These are phyloP conservation scores for Phytophthora brassicae DNA, from an alignment of 352 stramenopile species.

Conservation along the genomic window DNA sequence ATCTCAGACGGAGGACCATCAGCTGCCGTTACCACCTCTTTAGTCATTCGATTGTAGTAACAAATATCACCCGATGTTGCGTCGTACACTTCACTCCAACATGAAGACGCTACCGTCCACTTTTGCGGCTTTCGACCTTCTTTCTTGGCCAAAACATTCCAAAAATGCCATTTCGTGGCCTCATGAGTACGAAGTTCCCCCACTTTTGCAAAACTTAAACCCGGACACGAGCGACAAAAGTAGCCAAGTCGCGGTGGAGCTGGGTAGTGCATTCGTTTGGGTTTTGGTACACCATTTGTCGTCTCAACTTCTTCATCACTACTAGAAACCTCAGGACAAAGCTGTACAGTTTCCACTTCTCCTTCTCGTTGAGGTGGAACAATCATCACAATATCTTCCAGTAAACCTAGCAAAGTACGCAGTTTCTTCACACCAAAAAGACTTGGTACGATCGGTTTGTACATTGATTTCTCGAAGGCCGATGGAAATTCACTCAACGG, in stretches of 20 bases:
- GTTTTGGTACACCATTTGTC: constrained; percentile 15
- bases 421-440: constrained; percentile 81
- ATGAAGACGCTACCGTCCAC: constrained; percentile 64
- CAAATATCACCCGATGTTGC: constrained; percentile 57
- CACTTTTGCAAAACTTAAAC: constrained; percentile 64
- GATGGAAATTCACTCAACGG: constrained; percentile 49
- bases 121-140: constrained; percentile 39
- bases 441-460: constrained; percentile 58
- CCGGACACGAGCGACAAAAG: constrained; percentile 65
- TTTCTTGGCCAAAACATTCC: constrained; percentile 54
- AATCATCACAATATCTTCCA: constrained; percentile 59
- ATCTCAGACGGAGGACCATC: constrained; percentile 59
- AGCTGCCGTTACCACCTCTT: constrained; percentile 51
- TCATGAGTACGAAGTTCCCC: constrained; percentile 63
- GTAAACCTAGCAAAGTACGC: constrained; percentile 53
- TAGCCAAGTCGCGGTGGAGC: constrained; percentile 48
- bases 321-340: constrained; percentile 37
- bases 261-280: constrained; percentile 27
- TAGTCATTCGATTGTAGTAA: constrained; percentile 76
- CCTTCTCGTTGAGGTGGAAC: constrained; percentile 47
- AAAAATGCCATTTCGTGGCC: constrained; percentile 80
- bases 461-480: constrained; percentile 64
- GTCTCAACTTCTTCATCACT: constrained; percentile 36
- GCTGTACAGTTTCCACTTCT: constrained; percentile 67
- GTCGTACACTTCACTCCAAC: constrained; percentile 78